Evolutionary conservation across 495 filamentous ascomycete genomes (phyloP).

Genomic region (Penicillium pancosmium): DNA sequence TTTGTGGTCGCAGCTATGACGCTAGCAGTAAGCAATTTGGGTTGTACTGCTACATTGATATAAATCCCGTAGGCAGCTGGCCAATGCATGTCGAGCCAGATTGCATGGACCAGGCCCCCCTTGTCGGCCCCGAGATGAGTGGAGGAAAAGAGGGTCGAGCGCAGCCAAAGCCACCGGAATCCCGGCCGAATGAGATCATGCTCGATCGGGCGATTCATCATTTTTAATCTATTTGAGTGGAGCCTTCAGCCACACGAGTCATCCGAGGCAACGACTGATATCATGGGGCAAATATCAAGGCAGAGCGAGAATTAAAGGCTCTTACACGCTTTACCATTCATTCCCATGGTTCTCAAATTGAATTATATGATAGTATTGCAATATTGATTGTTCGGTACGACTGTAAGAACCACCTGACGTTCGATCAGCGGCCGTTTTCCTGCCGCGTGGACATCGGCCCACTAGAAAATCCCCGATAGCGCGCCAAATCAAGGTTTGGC

Average conservation of each 20-base stretch:
- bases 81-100: conserved; percentile 4
- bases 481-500: conserved; percentile 11
- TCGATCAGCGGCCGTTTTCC: conserved; percentile 10
- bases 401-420: conserved; percentile 5
- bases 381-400: background rate
- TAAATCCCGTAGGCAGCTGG: background rate
- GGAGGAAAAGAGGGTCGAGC: conserved; percentile 10
- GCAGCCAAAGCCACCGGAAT: conserved; percentile 13
- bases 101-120: conserved; percentile 8
- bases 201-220: conserved; percentile 30
- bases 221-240: conserved; percentile 39
- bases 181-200: conserved; percentile 36
- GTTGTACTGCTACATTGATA: conserved; percentile 8
- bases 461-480: conserved; percentile 17
- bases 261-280: conserved; percentile 23
- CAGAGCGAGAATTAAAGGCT: background rate
- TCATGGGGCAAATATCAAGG: conserved; percentile 22
- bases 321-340: background rate
- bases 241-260: conserved; percentile 36
- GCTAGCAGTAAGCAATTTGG: background rate
- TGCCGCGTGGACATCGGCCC: conserved; percentile 12
- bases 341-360: background rate
- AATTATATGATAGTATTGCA: background rate
- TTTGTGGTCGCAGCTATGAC: conserved; percentile 4
- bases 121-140: conserved; percentile 4